Base-by-base conservation (phyloP, 2,329 filamentous ascomycete species). In the Metarhizium sp. region DNA sequence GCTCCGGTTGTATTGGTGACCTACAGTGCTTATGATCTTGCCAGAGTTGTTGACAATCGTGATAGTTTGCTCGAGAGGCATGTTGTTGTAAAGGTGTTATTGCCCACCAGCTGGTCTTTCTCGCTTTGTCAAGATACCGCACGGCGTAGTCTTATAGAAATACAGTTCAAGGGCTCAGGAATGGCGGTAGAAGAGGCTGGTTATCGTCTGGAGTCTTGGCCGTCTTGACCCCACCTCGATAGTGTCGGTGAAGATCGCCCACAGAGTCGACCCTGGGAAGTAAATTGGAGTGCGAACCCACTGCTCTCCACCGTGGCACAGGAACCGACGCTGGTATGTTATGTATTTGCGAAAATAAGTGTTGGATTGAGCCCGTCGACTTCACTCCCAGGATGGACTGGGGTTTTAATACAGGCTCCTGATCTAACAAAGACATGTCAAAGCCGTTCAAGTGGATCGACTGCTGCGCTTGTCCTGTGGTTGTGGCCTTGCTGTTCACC, bases 31-130 rank as follows among this genome's bases (percentile, higher is more conserved):
- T 63, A 96, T 89, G 52, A 95, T 85, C 74, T 95, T 95, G 65
- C 90, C 90, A 56, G 90, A 94, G 65, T 80, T 91, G 75, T 95
- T 94, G 72, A 95, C 87, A 65, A 95, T 88, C 61, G 90, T 92
- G 62, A 96, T 85, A 51, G 89, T 92, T 72, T 95, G 86, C 54
- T 76, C 71, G 59, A 77, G 70, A 49, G 73, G 67, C 73, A 77
- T 75, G 18, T 30, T 43, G n/a, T 42, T 29, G 29, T 14, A 25
- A 13, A 3, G 25, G 25, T 5, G 20, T 2, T 29, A n/a, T 10
- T 38, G 36, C 14, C 20, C 34, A 7, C 38, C 42, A 47, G 34
- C 25, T 45, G n/a, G 16, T 45, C 42, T 34, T 20, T 45, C 36
- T 49, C 38, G 38, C 13, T 5, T 13, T 16, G 5, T 40, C 14